Conservation (phyloP, 2,329 filamentous ascomycete species). For the Cordyceps farinosa region DNA sequence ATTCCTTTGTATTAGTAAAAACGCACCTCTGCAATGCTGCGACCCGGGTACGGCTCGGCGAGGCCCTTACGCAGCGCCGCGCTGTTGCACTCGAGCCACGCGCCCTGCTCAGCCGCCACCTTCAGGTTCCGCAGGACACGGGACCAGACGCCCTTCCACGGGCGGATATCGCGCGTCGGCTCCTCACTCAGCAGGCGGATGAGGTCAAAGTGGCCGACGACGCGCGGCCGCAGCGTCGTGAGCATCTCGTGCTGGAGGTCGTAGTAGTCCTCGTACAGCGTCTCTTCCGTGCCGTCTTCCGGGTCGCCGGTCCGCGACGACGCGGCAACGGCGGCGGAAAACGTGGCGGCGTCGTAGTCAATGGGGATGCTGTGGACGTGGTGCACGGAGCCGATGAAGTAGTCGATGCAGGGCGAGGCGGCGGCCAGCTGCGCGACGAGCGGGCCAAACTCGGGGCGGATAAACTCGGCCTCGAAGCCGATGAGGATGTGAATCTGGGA, state of each 20-base stretch:
- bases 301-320: conserved; percentile 20
- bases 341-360: conserved; percentile 73
- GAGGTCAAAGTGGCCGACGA: conserved; percentile 94
- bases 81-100: conserved; percentile 85
- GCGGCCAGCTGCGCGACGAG: conserved; percentile 61
- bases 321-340: conserved; percentile 45
- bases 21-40: conserved; percentile 70
- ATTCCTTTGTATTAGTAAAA: neutral
- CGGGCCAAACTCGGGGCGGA: conserved; percentile 60
- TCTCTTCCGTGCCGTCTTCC: conserved; percentile 56
- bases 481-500: conserved; percentile 73
- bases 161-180: conserved; percentile 57
- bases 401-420: conserved; percentile 62
- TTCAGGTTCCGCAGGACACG: conserved; percentile 70
- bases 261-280: conserved; percentile 80
- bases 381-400: conserved; percentile 91
- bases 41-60: conserved; percentile 81
- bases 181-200: conserved; percentile 74
- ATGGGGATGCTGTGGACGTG: conserved; percentile 85
- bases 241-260: conserved; percentile 86
- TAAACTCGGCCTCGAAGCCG: conserved; percentile 93
- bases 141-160: conserved; percentile 66
- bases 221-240: conserved; percentile 61
- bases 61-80: conserved; percentile 85
- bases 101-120: conserved; percentile 68